A percentile compares a stretch with the other conserved stretches of the same genome.
These are phyloP conservation scores for Solanum hybrid DNA, from an alignment of 305 asterid genomes.

Conservation along the genomic window DNA sequence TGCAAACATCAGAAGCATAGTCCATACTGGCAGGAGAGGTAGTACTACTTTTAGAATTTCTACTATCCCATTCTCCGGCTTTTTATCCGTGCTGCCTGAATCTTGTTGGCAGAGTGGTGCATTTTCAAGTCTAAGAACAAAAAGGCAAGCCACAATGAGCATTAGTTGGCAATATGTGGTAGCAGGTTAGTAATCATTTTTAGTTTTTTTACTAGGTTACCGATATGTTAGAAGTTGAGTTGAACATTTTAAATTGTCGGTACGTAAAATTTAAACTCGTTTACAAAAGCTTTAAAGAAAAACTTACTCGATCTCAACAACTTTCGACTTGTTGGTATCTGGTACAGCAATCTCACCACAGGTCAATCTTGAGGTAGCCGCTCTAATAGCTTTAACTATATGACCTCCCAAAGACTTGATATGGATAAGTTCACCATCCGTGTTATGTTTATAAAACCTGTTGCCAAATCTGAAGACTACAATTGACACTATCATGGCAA, in stretches of 20 bases:
- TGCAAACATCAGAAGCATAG: constrained; percentile 70
- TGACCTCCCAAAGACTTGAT: constrained; percentile 22
- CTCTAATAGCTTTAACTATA: constrained; percentile 32
- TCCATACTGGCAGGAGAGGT: constrained; percentile 74
- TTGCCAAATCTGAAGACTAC: constrained; percentile 45
- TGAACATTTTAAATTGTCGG: neutral
- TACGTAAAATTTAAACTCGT: neutral
- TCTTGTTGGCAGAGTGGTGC: constrained; percentile 27
- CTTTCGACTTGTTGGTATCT: constrained; percentile 8
- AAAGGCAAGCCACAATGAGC: neutral
- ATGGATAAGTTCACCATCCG: constrained; percentile 9
- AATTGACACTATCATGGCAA: constrained; percentile 47
- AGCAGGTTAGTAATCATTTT: neutral
- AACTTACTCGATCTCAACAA: constrained; percentile 71
- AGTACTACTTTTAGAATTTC: constrained; percentile 33
- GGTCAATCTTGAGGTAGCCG: constrained; percentile 27
- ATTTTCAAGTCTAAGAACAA: constrained; percentile 42
- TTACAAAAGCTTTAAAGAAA: neutral
- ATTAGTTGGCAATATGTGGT: neutral
- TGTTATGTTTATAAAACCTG: constrained; percentile 31
- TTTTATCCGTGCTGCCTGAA: constrained; percentile 7
- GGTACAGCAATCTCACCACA: constrained; percentile 10
- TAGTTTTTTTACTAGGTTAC: neutral
- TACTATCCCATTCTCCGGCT: constrained; percentile 5
- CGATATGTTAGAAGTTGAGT: neutral